Evolutionary conservation across 2,329 filamentous ascomycete species (phyloP), one percentile per base, ranked within the genome.

Genomic region (Paraconiothyrium brasiliense): DNA sequence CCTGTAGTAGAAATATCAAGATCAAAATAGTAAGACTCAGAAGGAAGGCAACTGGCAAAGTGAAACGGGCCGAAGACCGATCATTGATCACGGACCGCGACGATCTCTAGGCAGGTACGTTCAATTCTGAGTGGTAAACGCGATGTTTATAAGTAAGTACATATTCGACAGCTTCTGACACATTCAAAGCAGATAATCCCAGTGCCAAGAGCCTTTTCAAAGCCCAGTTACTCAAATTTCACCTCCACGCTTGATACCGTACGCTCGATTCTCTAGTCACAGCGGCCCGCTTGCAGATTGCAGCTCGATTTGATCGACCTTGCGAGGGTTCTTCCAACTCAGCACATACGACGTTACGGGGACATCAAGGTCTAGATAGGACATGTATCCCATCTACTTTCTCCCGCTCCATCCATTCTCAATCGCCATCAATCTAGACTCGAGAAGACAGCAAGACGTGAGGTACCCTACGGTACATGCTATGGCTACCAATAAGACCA

Each of bases 341-440:
- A 32, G 49, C 30, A 14, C 44, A 64, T 61, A 41, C 22, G 49
- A 56, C 27, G 39, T 30, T 30, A 41, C 22, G 3, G 2, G 7
- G 32, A 11, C n/a, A 51, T 49, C 60, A 59, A 61, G 60, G 60
- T 63, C 65, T 60, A 20, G 27, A 50, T 14, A 57, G 51, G 58
- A 32, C 60, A 68, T 64, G 69, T 74, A 73, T 70, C 72, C 72
- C 35, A 72, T 74, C 49, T 74, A 73, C 61, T 74, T 73, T 49
- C 71, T 74, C 56, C 70, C 70, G 27, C 62, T 73, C 5, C 71
- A 75, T 43, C 71, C 72, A 20, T 73, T 73, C 63, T 73, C 71
- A 32, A 64, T 74, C 57, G 71, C 71, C 47, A 72, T 73, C 59
- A 73, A 72, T 51, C 66, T 70, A 37, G 66, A 67, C 39, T 61